phyloP scores from a whole-genome alignment of 768 basidiomycete species.

The Tylopilus intermedius region DNA sequence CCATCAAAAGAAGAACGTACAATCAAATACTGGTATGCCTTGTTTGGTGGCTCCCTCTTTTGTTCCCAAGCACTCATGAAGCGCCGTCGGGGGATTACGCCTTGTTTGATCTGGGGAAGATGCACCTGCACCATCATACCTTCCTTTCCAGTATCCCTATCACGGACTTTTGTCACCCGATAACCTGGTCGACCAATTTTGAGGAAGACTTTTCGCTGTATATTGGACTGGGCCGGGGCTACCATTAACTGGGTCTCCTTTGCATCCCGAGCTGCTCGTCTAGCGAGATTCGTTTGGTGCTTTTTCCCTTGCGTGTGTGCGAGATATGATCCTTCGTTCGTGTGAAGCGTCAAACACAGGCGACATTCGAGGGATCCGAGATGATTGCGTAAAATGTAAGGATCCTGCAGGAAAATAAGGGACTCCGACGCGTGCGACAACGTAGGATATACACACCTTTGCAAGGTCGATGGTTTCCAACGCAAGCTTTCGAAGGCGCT shows the following conservation, averaged over 20 bases:
- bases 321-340: conserved; percentile 98
- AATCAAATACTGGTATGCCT: conserved; percentile 95
- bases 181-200: conserved; percentile 97
- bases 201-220: conserved; percentile 91
- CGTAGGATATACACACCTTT: conserved; percentile 52
- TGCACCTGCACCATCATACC: conserved; percentile 98
- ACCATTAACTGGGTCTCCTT: conserved; percentile 92
- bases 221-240: conserved; percentile 68
- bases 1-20: conserved; percentile 45
- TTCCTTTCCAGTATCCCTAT: conserved; percentile 84
- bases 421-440: background rate
- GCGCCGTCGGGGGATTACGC: conserved; percentile 75
- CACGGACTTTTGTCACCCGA: conserved; percentile 94
- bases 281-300: conserved; percentile 96
- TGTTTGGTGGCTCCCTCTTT: conserved; percentile 89
- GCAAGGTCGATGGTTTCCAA: conserved; percentile 97
- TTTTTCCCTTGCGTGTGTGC: conserved; percentile 99
- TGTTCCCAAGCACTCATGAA: conserved; percentile 99
- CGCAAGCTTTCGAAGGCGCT: conserved; percentile 90
- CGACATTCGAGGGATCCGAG: conserved; percentile 98
- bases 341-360: conserved; percentile 94
- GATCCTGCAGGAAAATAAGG: conserved; percentile 57
- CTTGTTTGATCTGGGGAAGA: conserved; percentile 88
- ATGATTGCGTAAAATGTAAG: conserved; percentile 98
- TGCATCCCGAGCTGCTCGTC: conserved; percentile 94